Evolutionary conservation across 805 yeast genomes (phyloP), one percentile per base, ranked within the genome.

Genomic region (Metschnikowia dekortorum): DNA sequence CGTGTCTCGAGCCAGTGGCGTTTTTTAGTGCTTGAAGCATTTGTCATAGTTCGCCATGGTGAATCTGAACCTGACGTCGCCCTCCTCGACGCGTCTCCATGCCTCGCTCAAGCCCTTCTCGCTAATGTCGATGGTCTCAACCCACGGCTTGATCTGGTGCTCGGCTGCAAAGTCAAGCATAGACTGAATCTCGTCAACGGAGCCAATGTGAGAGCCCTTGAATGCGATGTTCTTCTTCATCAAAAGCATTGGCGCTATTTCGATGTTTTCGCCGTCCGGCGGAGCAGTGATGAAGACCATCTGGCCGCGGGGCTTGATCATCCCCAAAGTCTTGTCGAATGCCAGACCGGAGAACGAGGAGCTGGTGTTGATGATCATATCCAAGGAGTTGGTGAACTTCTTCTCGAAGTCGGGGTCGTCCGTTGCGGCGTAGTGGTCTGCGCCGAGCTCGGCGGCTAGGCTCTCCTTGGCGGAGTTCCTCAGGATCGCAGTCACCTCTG

Each of bases 401-500:
- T 36, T 41, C 2, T 28, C 48, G 32, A 55, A 73, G 35, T 63
- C 70, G 9, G 48, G 48, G 57, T 56, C 62, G 26, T 45, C 51
- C 8, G 61, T 56, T 22, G 58, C 56, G 11, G 55, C 57, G 46
- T 34, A 57, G 44, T 74, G 77, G 58, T 75, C 75, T 13, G 84
- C 85, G 34, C 87, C 87, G 47, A 82, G 64, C 51, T 75, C 70
- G 48, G 63, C 43, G 29, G 85, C 84, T 50, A 78, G 81, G 14
- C 65, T 78, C 56, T 71, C 77, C 69, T 83, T 83, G 28, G 66
- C 57, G 37, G 66, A 63, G 44, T 76, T 63, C 58, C 86, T 76
- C 6, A 85, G 78, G 56, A 83, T 67, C n/a, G 82, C 81, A 47
- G 70, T 71, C 18, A 81, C 85, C 51, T 81, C 83, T 28, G 85